Percentiles rank a stretch among this genome's conserved stretches.
Evolutionary conservation across 2,329 filamentous ascomycete species (phyloP).

Genomic region (Apiospora marii): DNA sequence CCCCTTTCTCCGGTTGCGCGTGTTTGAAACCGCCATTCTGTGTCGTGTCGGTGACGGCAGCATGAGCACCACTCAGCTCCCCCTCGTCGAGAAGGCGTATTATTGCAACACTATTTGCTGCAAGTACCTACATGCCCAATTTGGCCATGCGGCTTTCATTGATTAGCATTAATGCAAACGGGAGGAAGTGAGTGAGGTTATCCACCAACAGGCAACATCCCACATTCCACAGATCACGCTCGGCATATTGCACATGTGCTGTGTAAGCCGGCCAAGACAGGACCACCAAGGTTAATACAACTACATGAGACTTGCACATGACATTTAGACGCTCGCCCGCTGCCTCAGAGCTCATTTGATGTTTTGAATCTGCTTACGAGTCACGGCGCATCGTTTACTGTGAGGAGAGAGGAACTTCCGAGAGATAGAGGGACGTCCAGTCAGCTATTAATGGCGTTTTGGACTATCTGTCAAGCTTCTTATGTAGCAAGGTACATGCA

Average conservation of each 20-base stretch:
- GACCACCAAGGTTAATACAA: background rate
- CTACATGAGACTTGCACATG: constrained; percentile 2
- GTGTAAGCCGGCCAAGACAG: background rate
- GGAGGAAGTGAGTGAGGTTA: background rate
- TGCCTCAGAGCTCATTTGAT: background rate
- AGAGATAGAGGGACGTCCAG: no score
- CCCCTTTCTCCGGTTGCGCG: background rate
- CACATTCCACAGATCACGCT: background rate
- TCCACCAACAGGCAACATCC: background rate
- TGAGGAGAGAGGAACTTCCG: no score
- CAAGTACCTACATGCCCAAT: background rate
- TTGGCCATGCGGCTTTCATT: background rate
- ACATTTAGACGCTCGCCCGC: background rate
- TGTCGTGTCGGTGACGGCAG: background rate
- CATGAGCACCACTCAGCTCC: background rate
- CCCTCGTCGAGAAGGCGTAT: background rate
- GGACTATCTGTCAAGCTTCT: no score
- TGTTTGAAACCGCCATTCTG: background rate
- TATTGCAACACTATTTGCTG: background rate
- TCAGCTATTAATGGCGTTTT: no score
- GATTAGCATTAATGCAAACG: background rate
- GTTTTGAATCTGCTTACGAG: background rate
- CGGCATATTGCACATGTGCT: background rate
- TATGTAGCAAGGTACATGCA: no score
- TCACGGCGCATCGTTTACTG: background rate